Base-by-base conservation (phyloP, 2,329 filamentous ascomycete genomes). In the Aspergillus terreus region DNA sequence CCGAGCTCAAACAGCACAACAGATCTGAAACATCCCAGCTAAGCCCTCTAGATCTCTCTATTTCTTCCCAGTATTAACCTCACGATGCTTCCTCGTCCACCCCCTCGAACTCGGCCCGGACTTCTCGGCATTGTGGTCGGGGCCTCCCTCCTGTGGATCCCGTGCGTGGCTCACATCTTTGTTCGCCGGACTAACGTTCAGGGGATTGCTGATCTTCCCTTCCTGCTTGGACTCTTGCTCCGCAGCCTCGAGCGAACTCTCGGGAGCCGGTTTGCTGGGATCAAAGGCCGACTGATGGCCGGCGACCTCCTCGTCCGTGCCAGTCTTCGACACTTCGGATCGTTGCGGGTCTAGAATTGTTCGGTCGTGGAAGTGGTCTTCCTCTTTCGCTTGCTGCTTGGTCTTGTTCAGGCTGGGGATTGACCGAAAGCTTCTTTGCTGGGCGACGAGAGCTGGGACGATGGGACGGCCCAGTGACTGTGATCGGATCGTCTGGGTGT, bases 241-340 rank as follows among this genome's bases (percentile, higher is more conserved):
- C 1, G 67, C 63, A 4, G 63, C 65, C 15, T 62, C 53, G 9
- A 68, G 53, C 35, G 83, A 81, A 19, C 71, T 63, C 64, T 90
- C 85, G 0, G 90, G 90, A 17, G 78, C 73, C 23, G 87, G 92
- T 66, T 82, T 82, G 50, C 77, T 71, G 0, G 84, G 82, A 65
- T 90, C 79, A 70, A 88, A 95, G 1, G 90, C 86, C 0, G 84
- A 79, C 40, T 84, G 77, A 51, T 80, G 74, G 27, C 78, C 74
- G 0, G 79, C 77, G 0, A 84, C 79, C 11, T 81, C 77, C 43
- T 84, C 74, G 58, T 84, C 88, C 0, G 82, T 82, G 3, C 83
- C 87, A 46, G 82, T 84, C 64, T 86, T 83, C 51, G 82, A 82
- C 70, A 85, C 82, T 66, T 95, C 88, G 49, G 79, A 82, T 2